phyloP scores from a whole-genome alignment of 208 protist genomes.

The Leishmania lainsoni region DNA sequence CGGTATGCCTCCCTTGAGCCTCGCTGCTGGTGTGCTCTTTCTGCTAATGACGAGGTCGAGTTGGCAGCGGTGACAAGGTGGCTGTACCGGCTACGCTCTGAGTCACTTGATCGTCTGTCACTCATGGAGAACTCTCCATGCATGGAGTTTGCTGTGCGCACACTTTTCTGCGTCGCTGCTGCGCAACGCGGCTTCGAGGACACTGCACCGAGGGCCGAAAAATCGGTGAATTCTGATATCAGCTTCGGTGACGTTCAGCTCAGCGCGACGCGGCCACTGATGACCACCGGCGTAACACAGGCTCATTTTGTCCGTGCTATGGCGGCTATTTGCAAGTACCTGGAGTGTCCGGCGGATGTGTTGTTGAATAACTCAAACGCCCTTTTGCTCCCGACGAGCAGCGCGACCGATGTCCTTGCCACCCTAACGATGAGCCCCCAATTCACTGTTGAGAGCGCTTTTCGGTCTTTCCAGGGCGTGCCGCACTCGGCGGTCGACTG shows the following conservation, averaged over 20 bases:
- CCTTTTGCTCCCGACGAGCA: background rate
- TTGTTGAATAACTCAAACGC: background rate
- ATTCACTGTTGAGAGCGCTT: constrained; percentile 23
- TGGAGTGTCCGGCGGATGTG: constrained; percentile 8
- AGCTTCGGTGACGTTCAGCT: background rate
- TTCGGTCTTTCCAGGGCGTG: constrained; percentile 8
- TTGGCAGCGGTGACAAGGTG: constrained; percentile 14
- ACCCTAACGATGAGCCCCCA: background rate
- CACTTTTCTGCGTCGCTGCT: constrained; percentile 27
- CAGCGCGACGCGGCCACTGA: background rate
- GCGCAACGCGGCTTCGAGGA: constrained; percentile 29
- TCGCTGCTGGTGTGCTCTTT: constrained; percentile 12
- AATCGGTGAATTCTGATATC: background rate
- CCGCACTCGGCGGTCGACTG: background rate
- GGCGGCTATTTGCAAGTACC: background rate
- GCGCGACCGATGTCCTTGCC: background rate
- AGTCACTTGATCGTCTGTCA: constrained; percentile 21
- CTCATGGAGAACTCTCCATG: constrained; percentile 12
- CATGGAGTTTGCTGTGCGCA: constrained; percentile 22
- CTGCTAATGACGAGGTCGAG: constrained; percentile 5
- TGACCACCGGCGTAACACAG: background rate
- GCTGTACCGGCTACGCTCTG: constrained; percentile 20
- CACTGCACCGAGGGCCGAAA: constrained; percentile 1
- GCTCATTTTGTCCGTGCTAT: constrained; percentile 8
- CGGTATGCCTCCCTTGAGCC: constrained; percentile 22